Percentiles rank a stretch among this genome's conserved stretches.
Conservation (phyloP, 2,329 filamentous ascomycete species). For the Phaeosphaeria sp. region DNA sequence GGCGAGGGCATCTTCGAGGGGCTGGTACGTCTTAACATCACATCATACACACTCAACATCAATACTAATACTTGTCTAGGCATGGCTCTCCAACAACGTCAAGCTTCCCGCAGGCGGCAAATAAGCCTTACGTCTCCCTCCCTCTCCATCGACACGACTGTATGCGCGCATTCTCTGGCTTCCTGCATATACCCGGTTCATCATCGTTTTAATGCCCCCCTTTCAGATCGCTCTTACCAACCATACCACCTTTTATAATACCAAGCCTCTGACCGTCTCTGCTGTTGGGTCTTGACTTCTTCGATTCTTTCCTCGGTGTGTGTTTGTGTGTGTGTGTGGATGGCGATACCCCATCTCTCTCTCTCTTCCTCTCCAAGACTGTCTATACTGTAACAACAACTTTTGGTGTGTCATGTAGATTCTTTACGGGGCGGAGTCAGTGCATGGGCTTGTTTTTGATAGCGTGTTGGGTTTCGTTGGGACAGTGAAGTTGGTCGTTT, state of each 20-base stretch:
- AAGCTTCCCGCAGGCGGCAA: constrained; percentile 51
- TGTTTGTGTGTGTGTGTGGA: neutral
- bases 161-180: constrained; percentile 34
- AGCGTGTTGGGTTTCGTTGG: constrained; percentile 5
- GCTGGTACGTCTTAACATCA: constrained; percentile 43
- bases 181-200: constrained; percentile 49
- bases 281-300: constrained; percentile 1
- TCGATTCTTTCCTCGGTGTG: constrained; percentile 4
- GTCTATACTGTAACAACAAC: constrained; percentile 5
- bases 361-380: neutral
- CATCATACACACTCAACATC: neutral
- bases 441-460: neutral
- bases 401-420: constrained; percentile 6
- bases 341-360: neutral
- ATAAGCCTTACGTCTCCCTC: constrained; percentile 23
- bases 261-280: constrained; percentile 3
- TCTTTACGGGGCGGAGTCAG: neutral
- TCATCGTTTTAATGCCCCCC: constrained; percentile 31
- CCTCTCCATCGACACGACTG: constrained; percentile 41
- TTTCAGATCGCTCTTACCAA: constrained; percentile 5
- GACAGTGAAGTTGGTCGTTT: neutral
- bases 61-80: constrained; percentile 33
- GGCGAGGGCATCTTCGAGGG: constrained; percentile 62
- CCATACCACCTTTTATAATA: constrained; percentile 34
- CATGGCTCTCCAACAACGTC: constrained; percentile 60